Percentiles rank a stretch among this genome's conserved stretches.
phyloP scores from a whole-genome alignment of 192 early-diverging fungal species.

The Rhizoclosmatium globosum region DNA sequence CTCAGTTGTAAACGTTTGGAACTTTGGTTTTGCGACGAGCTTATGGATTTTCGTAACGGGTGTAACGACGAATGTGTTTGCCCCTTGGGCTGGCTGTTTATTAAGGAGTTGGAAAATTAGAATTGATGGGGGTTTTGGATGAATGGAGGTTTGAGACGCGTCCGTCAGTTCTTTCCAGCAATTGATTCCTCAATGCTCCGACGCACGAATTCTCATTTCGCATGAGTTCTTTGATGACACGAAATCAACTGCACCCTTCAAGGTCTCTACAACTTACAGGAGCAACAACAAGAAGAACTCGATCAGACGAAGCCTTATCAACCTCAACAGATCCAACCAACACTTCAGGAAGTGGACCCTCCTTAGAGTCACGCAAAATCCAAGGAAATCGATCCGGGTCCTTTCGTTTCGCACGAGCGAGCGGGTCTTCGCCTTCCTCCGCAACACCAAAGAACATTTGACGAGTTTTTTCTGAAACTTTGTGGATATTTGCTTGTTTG shows the following conservation, averaged over 20 bases:
- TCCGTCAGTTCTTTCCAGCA: too few relatives aligned
- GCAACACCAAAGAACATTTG: slow-evolving; percentile 46
- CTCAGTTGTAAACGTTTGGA: slow-evolving; percentile 56
- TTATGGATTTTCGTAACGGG: slow-evolving; percentile 60
- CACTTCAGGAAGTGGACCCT: slow-evolving; percentile 31
- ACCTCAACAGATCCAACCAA: slow-evolving; percentile 47
- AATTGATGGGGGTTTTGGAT: not conserved
- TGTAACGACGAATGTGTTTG: slow-evolving; percentile 42
- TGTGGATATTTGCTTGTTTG: slow-evolving; percentile 38
- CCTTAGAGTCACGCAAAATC: slow-evolving; percentile 42
- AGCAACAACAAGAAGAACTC: slow-evolving; percentile 45
- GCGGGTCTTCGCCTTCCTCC: slow-evolving; percentile 15
- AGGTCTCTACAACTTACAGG: slow-evolving; percentile 11
- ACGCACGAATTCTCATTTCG: too few relatives aligned
- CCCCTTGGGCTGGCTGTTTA: slow-evolving; percentile 21
- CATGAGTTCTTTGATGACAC: not conserved
- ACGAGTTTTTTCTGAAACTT: slow-evolving; percentile 62
- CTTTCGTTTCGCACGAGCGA: slow-evolving; percentile 17
- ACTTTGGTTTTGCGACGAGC: slow-evolving; percentile 49
- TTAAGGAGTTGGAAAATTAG: not conserved
- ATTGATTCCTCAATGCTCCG: too few relatives aligned
- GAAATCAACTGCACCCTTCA: not conserved
- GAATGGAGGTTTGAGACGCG: not conserved
- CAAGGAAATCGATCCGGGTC: slow-evolving; percentile 58
- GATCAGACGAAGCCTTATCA: slow-evolving; percentile 36